A percentile compares a stretch with the other conserved stretches of the same genome.
These are phyloP conservation scores for Phoma sp. DNA, from an alignment of 2,329 filamentous ascomycete species.

Conservation along the genomic window DNA sequence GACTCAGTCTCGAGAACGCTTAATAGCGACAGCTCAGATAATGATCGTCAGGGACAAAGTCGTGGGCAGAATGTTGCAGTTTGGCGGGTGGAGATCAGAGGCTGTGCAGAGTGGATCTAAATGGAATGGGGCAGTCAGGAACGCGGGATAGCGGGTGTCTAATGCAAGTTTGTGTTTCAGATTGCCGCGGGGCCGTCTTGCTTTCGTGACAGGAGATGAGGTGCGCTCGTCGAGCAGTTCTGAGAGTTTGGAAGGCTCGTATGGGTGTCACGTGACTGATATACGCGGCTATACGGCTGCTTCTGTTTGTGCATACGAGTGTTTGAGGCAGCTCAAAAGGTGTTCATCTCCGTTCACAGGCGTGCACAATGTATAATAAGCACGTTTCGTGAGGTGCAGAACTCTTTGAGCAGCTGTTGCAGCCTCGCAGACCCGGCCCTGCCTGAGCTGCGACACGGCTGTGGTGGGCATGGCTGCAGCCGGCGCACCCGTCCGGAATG, in stretches of 20 bases:
- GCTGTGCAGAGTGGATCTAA: constrained; percentile 17
- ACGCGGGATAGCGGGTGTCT: constrained; percentile 12
- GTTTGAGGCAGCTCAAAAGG: not conserved
- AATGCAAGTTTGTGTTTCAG: constrained; percentile 11
- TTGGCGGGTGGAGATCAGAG: constrained; percentile 13
- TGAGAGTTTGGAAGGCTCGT: not conserved
- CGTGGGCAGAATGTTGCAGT: not conserved
- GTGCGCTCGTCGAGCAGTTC: not conserved
- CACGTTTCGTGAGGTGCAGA: not conserved
- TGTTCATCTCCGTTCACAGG: not conserved
- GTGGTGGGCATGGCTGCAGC: constrained; percentile 5
- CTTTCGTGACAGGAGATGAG: constrained; percentile 12
- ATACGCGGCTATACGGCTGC: too few species aligned
- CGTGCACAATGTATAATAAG: too few species aligned
- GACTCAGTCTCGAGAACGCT: not conserved
- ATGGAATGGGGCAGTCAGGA: not conserved
- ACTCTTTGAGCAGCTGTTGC: not conserved
- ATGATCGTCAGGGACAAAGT: constrained; percentile 14
- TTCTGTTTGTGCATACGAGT: not conserved
- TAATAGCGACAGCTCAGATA: not conserved
- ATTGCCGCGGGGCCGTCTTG: constrained; percentile 7
- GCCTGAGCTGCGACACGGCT: not conserved
- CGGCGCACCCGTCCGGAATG: constrained; percentile 8
- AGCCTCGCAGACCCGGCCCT: too few species aligned
- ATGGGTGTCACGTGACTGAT: constrained; percentile 2